Evolutionary conservation across 257 asterid species (phyloP).

Genomic region (Solanum pimpinellifolium): DNA sequence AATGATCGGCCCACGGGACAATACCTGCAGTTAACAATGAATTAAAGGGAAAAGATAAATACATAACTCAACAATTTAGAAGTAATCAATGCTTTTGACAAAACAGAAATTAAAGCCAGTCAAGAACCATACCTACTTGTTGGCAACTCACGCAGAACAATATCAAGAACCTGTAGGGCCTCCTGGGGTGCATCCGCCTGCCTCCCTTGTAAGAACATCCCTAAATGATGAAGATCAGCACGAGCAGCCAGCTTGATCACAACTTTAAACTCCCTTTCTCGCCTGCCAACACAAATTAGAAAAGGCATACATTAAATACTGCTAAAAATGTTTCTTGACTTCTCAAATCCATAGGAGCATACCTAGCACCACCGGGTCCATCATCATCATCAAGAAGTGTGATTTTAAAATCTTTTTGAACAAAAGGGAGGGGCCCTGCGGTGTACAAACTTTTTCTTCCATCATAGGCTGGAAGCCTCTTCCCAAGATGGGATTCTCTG

Average conservation of each 20-base stretch:
- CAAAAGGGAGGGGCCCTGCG: slow-evolving; percentile 88
- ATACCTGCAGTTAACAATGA: slow-evolving; percentile 28
- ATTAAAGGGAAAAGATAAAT: background rate
- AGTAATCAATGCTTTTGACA: background rate
- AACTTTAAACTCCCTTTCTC: slow-evolving; percentile 75
- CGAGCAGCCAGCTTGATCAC: slow-evolving; percentile 88
- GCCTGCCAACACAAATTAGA: slow-evolving; percentile 26
- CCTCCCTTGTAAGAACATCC: slow-evolving; percentile 81
- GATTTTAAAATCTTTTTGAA: slow-evolving; percentile 52
- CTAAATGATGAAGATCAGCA: slow-evolving; percentile 88
- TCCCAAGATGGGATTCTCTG: slow-evolving; percentile 71
- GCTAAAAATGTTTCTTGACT: background rate
- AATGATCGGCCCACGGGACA: slow-evolving; percentile 80
- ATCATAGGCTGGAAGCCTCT: slow-evolving; percentile 91
- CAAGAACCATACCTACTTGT: slow-evolving; percentile 35
- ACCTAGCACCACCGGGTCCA: slow-evolving; percentile 56
- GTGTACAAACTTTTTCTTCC: slow-evolving; percentile 93
- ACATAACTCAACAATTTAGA: background rate
- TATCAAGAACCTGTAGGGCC: slow-evolving; percentile 90
- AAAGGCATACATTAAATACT: background rate
- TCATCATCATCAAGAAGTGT: slow-evolving; percentile 76
- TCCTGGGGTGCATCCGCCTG: slow-evolving; percentile 98
- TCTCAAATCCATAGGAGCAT: background rate
- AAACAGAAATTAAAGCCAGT: background rate
- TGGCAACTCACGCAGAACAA: slow-evolving; percentile 88